Conservation (phyloP, 208 protist species). For the Borovskyia barvae region DNA sequence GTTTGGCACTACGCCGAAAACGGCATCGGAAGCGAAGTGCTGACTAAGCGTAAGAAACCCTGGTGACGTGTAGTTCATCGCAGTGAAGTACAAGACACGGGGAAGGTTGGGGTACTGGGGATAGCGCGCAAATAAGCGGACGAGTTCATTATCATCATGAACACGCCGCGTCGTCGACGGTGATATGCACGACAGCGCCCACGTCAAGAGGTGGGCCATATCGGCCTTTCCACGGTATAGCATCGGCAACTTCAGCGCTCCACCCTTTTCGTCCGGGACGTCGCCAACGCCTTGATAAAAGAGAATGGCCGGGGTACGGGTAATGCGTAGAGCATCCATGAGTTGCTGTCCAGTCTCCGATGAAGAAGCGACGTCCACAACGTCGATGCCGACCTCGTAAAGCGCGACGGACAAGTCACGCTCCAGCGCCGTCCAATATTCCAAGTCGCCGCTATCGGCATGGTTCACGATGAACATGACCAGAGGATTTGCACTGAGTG, state of each 20-base stretch:
- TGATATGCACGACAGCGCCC: constrained; percentile 31
- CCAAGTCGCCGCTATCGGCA: not conserved
- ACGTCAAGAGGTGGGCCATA: constrained; percentile 22
- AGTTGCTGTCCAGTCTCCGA: constrained; percentile 21
- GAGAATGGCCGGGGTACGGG: constrained; percentile 6
- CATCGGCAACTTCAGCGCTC: constrained; percentile 23
- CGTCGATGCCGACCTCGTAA: constrained; percentile 21
- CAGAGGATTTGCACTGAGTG: constrained; percentile 11
- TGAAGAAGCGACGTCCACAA: constrained; percentile 5
- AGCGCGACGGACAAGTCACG: constrained; percentile 9
- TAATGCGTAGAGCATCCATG: not conserved
- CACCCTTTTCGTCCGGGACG: not conserved
- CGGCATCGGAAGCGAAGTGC: constrained; percentile 23
- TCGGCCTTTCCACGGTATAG: constrained; percentile 14
- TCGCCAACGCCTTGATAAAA: constrained; percentile 38
- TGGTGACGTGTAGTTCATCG: constrained; percentile 10
- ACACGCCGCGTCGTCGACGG: constrained; percentile 24
- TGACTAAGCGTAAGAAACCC: constrained; percentile 30
- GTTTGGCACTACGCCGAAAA: constrained; percentile 45
- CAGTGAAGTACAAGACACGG: constrained; percentile 48
- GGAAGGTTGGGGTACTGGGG: constrained; percentile 31
- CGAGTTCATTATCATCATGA: constrained; percentile 33
- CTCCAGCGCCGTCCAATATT: constrained; percentile 29
- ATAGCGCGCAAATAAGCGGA: constrained; percentile 24
- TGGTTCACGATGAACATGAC: constrained; percentile 18